phyloP scores from a whole-genome alignment of 371 early-diverging fungal genomes.

The Saksenaea oblongispora region DNA sequence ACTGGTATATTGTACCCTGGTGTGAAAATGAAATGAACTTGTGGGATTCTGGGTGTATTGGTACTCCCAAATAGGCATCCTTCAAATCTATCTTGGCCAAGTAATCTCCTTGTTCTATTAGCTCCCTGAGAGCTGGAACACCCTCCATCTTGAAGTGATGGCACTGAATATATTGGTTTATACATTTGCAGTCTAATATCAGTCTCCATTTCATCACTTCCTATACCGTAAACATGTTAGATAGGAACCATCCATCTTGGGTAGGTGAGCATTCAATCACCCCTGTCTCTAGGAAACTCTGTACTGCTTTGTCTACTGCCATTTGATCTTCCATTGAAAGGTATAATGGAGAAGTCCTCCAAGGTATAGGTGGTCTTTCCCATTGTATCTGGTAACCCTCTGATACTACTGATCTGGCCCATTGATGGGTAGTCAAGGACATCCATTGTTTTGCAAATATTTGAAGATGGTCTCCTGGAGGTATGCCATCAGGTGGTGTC shows the following conservation, averaged over 20 bases:
- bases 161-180: too few relatives aligned
- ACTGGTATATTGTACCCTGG: not conserved
- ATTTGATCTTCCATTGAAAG: not conserved
- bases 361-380: not conserved
- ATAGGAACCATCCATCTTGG: not conserved
- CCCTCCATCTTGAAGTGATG: constrained; percentile 8
- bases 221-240: constrained; percentile 9
- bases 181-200: not conserved
- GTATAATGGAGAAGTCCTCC: not conserved
- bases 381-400: constrained; percentile 1
- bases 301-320: not conserved
- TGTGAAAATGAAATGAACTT: not conserved
- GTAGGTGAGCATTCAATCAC: not conserved
- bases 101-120: constrained; percentile 9
- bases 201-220: constrained; percentile 3
- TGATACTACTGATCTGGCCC: not conserved
- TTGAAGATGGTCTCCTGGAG: too few relatives aligned
- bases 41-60: constrained; percentile 5
- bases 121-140: constrained; percentile 8
- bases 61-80: constrained; percentile 11
- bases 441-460: too few relatives aligned
- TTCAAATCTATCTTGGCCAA: constrained; percentile 12
- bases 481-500: too few relatives aligned
- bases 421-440: too few relatives aligned
- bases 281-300: not conserved